These are phyloP conservation scores for Hemisphaericaspora lyxosophila DNA, from an alignment of 1,139 yeast genomes.

Conservation along the genomic window DNA sequence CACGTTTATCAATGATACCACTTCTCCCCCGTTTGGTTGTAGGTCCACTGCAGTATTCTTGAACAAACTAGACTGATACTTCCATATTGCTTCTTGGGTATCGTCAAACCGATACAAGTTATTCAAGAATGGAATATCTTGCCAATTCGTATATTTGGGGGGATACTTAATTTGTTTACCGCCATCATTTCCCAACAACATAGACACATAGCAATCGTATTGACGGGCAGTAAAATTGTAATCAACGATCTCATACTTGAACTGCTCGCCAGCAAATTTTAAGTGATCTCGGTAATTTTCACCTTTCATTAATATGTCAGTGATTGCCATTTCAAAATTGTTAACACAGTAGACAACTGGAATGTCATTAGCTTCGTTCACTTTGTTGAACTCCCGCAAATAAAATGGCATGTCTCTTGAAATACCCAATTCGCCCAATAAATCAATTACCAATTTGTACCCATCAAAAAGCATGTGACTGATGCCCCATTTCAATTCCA, in stretches of 20 bases:
- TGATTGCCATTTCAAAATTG: conserved; percentile 19
- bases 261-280: not conserved
- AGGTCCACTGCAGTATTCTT: not conserved
- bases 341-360: conserved; percentile 31
- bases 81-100: conserved; percentile 2
- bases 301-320: conserved; percentile 14
- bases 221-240: conserved; percentile 8
- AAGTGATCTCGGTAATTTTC: conserved; percentile 8
- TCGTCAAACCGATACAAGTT: conserved; percentile 1
- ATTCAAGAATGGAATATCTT: conserved; percentile 2
- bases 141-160: not conserved
- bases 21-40: not conserved
- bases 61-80: not conserved
- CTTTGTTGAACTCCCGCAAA: conserved; percentile 44
- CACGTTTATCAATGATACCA: not conserved
- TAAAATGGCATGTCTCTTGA: conserved; percentile 55
- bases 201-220: not conserved
- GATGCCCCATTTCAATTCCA: conserved; percentile 37
- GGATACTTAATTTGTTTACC: not conserved
- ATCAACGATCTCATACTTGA: conserved; percentile 5
- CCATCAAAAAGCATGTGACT: conserved; percentile 31
- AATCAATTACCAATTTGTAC: conserved; percentile 35
- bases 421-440: conserved; percentile 47
- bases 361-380: conserved; percentile 24
- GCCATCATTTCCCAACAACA: not conserved